Percentiles rank a stretch among this genome's conserved stretches.
Evolutionary conservation across 352 stramenopile genomes (phyloP).

Genomic region (Blastocystis sp.): DNA sequence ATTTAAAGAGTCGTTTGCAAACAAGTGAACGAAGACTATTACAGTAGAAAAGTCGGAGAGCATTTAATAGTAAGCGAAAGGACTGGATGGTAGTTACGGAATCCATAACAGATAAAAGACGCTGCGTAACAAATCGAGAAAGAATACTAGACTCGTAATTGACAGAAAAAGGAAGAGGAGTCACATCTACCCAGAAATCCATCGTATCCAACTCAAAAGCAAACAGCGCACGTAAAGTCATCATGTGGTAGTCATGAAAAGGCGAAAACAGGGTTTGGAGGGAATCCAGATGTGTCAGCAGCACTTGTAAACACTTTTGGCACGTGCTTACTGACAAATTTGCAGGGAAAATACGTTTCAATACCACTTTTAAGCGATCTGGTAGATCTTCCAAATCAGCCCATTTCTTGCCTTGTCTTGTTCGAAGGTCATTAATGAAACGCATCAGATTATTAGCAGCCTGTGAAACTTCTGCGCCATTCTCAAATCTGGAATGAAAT

Average conservation of each 20-base stretch:
- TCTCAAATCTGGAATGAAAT: not conserved
- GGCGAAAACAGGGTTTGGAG: not conserved
- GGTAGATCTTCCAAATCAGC: not conserved
- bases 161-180: not conserved
- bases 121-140: not conserved
- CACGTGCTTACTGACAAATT: not conserved
- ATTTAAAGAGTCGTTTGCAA: not conserved
- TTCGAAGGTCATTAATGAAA: not conserved
- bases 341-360: not conserved
- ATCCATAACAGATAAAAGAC: not conserved
- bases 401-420: not conserved
- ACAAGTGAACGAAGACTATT: not conserved
- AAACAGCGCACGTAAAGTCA: not conserved
- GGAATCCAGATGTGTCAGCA: not conserved
- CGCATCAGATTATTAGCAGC: not conserved
- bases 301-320: not conserved
- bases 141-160: not conserved
- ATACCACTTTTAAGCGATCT: not conserved
- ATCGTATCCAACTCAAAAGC: not conserved
- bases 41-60: not conserved
- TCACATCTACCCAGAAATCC: not conserved
- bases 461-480: not conserved
- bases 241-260: not conserved
- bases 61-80: not conserved
- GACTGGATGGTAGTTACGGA: not conserved